Conservation (phyloP, 2,329 filamentous ascomycete genomes). For the Fusarium mangiferae region DNA sequence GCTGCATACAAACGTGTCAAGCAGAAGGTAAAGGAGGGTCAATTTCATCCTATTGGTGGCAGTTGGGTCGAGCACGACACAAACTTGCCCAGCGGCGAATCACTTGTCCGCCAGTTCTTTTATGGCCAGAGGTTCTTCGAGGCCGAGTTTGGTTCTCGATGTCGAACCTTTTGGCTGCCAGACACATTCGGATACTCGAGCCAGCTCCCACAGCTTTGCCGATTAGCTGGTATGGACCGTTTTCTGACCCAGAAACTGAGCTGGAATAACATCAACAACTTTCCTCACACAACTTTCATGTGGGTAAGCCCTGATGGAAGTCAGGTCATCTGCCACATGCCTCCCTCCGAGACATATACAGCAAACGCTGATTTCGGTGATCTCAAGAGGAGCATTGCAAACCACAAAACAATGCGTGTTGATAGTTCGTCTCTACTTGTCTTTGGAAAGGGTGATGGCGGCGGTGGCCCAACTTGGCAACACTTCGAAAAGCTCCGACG, state of each 20-base stretch:
- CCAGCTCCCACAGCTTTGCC: constrained; percentile 92
- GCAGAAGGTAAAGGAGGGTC: constrained; percentile 86
- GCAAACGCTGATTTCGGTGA: constrained; percentile 95
- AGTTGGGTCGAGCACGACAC: constrained; percentile 99
- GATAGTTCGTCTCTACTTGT: constrained; percentile 91
- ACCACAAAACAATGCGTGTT: constrained; percentile 96
- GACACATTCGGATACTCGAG: constrained; percentile 98
- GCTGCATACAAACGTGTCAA: constrained; percentile 91
- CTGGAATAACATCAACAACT: constrained; percentile 99
- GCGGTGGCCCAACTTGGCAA: constrained; percentile 92
- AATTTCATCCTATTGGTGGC: constrained; percentile 93
- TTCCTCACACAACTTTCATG: constrained; percentile 98
- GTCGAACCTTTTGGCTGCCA: constrained; percentile 94
- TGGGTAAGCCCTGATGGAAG: constrained; percentile 97
- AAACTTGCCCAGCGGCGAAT: constrained; percentile 95
- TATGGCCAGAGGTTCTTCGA: constrained; percentile 97
- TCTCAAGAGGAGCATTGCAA: constrained; percentile 85
- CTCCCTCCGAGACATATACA: constrained; percentile 94
- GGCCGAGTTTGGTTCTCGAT: constrained; percentile 88
- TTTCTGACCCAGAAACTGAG: constrained; percentile 99
- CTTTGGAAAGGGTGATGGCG: constrained; percentile 96
- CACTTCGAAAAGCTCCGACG: constrained; percentile 94
- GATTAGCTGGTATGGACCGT: constrained; percentile 92
- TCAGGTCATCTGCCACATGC: constrained; percentile 98
- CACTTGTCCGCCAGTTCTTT: constrained; percentile 90